These are phyloP conservation scores for Acanthamoeba quina DNA, from an alignment of 208 protist genomes.

Conservation along the genomic window DNA sequence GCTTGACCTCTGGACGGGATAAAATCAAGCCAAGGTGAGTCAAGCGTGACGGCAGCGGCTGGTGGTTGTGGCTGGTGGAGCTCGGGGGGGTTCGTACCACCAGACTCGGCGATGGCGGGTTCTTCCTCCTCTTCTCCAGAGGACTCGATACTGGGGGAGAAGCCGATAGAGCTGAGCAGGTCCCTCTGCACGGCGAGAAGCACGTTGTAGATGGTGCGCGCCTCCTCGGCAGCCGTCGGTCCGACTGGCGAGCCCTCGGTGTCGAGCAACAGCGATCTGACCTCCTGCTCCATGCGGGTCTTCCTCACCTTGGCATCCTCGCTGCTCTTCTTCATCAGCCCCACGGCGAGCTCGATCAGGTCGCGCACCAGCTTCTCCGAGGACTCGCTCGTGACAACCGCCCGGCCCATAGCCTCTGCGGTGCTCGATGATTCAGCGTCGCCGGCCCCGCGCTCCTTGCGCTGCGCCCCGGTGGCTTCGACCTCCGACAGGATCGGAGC, in stretches of 20 bases:
- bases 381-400: background rate
- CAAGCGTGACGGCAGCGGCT: too few species aligned
- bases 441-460: background rate
- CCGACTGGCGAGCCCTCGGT: background rate
- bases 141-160: background rate
- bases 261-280: background rate
- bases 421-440: background rate
- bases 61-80: background rate
- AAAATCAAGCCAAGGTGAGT: background rate
- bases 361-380: conserved; percentile 36
- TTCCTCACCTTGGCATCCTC: conserved; percentile 45
- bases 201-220: conserved; percentile 50
- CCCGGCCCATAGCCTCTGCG: background rate
- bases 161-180: background rate
- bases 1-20: conserved; percentile 10
- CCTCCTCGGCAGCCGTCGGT: conserved; percentile 29
- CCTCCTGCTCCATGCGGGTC: background rate
- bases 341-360: background rate
- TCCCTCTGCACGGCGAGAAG: conserved; percentile 26
- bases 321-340: background rate
- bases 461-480: background rate
- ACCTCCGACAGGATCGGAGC: background rate
- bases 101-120: background rate
- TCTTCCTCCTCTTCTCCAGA: background rate
- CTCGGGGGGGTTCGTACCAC: background rate